Conservation (phyloP, 305 asterid genomes). For the Fraxinus dipetala region DNA sequence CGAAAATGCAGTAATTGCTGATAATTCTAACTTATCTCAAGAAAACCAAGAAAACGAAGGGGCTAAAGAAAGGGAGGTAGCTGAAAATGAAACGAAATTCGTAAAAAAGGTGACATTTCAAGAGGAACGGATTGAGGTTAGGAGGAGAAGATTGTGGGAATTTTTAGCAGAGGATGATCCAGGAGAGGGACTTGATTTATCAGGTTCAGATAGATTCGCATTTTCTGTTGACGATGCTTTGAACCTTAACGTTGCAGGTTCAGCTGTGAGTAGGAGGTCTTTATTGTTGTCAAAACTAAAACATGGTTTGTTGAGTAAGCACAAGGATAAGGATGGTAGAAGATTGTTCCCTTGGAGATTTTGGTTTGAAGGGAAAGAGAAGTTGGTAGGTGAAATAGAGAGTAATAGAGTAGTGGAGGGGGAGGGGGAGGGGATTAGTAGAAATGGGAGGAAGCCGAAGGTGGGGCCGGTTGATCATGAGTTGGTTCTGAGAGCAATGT, state of each 20-base stretch:
- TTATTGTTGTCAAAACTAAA: conserved; percentile 74
- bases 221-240: conserved; percentile 93
- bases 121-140: conserved; percentile 61
- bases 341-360: conserved; percentile 83
- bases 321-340: conserved; percentile 65
- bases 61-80: conserved; percentile 40
- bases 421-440: conserved; percentile 42
- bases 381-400: conserved; percentile 46
- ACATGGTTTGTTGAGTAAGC: conserved; percentile 75
- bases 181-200: conserved; percentile 90
- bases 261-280: conserved; percentile 78
- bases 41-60: conserved; percentile 26
- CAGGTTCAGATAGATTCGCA: conserved; percentile 97
- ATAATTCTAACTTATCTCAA: conserved; percentile 27
- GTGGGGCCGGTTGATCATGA: conserved; percentile 74
- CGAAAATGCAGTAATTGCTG: conserved; percentile 33
- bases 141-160: conserved; percentile 95
- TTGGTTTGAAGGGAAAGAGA: conserved; percentile 69
- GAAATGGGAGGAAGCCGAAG: conserved; percentile 58
- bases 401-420: conserved; percentile 38
- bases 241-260: conserved; percentile 73
- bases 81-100: conserved; percentile 36
- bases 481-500: conserved; percentile 84
- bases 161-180: conserved; percentile 78
- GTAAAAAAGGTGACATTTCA: conserved; percentile 67